Evolutionary conservation across 2,329 filamentous ascomycete genomes (phyloP), one percentile per base, ranked within the genome.

Genomic region (Rosellinia necatrix): DNA sequence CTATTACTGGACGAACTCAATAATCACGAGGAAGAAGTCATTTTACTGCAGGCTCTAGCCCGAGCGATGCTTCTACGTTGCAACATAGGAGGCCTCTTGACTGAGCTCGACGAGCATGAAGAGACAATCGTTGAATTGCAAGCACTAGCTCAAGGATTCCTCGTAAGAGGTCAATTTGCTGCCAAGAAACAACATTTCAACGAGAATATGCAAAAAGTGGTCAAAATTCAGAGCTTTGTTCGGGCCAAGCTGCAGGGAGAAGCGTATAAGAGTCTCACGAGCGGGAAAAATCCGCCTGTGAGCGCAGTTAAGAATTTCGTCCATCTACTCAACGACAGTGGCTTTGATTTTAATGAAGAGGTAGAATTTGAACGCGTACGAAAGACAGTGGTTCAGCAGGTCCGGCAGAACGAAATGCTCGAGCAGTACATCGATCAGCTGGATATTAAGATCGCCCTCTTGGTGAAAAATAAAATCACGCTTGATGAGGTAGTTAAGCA

Each of bases 381-480:
- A 49, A 97, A 97, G 78, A 96, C 91, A 3, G 94, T 99, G 13
- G 92, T 99, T 6, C 92, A 97, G 70, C 92, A 97, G 70, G 94
- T 99, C 8, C 88, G 93, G 43, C 92, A 97, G 66, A 99, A 99
- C 68, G 94, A 99, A 75, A 87, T 96, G 78, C 85, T 96, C 34
- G 94, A 99, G 75, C 92, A 97, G 71, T 99, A 99, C 70, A 96
- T 99, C 64, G 92, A 96, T 67, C 94, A 99, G 71, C 83, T 99
- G 30, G 96, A 99, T 70, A 96, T 99, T 79, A 99, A 99, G 77
- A 99, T 99, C 71, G 94, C 94, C 1, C 83, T 99, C 3, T 81
- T 99, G 15, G 94, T 99, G 67, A 97, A 97, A 81, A 99, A 99
- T 83, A 99, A 99, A 75, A 99, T 99, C 68, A 97, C 94, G 0